Conservation (phyloP, 768 basidiomycete genomes). For the Austroboletus eburneus region DNA sequence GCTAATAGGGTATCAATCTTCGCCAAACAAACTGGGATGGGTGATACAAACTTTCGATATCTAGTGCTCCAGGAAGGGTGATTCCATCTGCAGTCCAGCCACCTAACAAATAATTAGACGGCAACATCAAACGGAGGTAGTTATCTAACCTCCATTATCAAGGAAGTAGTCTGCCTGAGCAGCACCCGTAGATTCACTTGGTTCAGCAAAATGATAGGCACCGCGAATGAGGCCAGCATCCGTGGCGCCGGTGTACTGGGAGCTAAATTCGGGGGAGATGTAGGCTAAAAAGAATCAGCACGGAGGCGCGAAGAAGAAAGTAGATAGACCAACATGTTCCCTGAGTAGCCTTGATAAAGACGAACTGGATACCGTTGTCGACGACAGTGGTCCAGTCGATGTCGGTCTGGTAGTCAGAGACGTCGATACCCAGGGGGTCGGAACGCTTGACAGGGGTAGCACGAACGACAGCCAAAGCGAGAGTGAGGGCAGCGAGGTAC, state of each 20-base stretch:
- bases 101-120: slow-evolving; percentile 26
- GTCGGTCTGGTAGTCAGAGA: slow-evolving; percentile 45
- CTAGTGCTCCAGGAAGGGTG: slow-evolving; percentile 61
- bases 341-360: slow-evolving; percentile 68
- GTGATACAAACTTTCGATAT: slow-evolving; percentile 50
- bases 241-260: slow-evolving; percentile 55
- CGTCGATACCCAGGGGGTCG: slow-evolving; percentile 49
- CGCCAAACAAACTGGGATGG: not conserved
- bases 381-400: slow-evolving; percentile 52
- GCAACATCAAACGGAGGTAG: not conserved
- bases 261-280: slow-evolving; percentile 31
- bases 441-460: slow-evolving; percentile 30
- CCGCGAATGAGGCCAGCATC: slow-evolving; percentile 56
- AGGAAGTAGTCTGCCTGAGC: slow-evolving; percentile 58
- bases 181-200: slow-evolving; percentile 49
- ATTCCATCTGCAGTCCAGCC: slow-evolving; percentile 53
- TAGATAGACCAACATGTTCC: slow-evolving; percentile 40
- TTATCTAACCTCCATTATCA: slow-evolving; percentile 44
- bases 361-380: slow-evolving; percentile 50
- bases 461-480: slow-evolving; percentile 11
- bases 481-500: slow-evolving; percentile 11
- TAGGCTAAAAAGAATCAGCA: slow-evolving; percentile 16
- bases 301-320: not conserved
- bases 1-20: slow-evolving; percentile 31
- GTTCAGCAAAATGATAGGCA: slow-evolving; percentile 57